Conservation (phyloP, 495 filamentous ascomycete species). For the Poronia punctata region DNA sequence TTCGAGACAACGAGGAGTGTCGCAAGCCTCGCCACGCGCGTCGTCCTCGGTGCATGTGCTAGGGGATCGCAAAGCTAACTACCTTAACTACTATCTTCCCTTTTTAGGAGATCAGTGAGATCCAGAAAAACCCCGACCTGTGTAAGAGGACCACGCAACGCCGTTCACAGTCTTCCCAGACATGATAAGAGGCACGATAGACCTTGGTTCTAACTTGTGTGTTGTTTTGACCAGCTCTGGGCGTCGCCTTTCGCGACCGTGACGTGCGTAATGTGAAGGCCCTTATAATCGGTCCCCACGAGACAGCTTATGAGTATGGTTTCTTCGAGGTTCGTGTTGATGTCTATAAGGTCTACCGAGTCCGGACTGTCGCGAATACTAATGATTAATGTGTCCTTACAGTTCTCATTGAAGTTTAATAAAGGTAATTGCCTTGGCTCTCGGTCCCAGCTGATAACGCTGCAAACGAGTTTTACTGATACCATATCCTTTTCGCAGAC, state of each 20-base stretch:
- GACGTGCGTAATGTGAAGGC: conserved; percentile 87
- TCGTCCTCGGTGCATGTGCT: too few species aligned
- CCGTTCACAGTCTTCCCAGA: neutral
- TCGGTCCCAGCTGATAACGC: too few species aligned
- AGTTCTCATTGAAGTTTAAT: conserved; percentile 63
- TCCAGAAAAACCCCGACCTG: conserved; percentile 73
- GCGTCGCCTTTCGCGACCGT: conserved; percentile 75
- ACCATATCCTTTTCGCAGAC: conserved; percentile 41
- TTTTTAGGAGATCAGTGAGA: conserved; percentile 69
- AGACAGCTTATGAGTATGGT: conserved; percentile 93
- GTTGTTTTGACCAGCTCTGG: conserved; percentile 55
- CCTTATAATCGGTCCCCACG: conserved; percentile 85
- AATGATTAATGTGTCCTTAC: neutral
- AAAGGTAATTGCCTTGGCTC: conserved; percentile 47
- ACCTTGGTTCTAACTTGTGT: conserved; percentile 10
- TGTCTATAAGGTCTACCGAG: too few species aligned
- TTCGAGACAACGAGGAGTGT: too few species aligned
- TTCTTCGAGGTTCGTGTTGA: conserved; percentile 76
- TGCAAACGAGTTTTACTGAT: neutral
- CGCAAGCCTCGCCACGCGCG: too few species aligned
- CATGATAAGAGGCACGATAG: neutral
- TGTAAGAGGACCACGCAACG: conserved; percentile 61
- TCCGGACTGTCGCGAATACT: neutral
- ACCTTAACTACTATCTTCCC: conserved; percentile 29
- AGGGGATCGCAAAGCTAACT: conserved; percentile 18